Conservation (phyloP, 371 early-diverging fungal species). For the Homolaphlyctis polyrhiza region DNA sequence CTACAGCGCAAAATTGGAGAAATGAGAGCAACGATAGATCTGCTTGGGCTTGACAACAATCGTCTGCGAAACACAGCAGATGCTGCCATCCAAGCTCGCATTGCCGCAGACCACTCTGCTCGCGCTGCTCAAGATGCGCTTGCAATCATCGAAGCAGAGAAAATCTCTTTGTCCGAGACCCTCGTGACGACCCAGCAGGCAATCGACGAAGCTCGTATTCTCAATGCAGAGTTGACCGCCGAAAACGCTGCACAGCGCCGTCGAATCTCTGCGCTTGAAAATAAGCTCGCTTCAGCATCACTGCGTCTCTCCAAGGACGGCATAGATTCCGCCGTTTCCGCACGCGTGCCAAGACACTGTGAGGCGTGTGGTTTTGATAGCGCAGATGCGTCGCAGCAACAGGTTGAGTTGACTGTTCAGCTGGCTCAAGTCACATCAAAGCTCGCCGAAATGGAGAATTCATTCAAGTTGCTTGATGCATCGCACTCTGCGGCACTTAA, state of each 20-base stretch:
- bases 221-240: neutral
- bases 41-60: neutral
- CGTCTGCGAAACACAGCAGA: neutral
- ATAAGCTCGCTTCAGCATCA: neutral
- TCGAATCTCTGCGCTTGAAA: neutral
- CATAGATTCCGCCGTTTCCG: neutral
- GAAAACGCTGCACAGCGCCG: neutral
- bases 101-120: neutral
- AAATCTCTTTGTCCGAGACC: neutral
- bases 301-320: neutral
- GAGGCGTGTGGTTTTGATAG: neutral
- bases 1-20: conserved; percentile 1
- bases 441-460: neutral
- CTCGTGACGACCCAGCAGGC: neutral
- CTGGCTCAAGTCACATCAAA: neutral
- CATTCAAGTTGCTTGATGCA: neutral
- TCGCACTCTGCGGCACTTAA: neutral
- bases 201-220: neutral
- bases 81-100: neutral
- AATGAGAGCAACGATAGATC: neutral
- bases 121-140: neutral
- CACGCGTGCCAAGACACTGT: neutral
- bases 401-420: neutral
- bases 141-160: neutral
- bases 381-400: neutral